phyloP scores from a whole-genome alignment of 306 rosid species.

The Arachis hypogaea region DNA sequence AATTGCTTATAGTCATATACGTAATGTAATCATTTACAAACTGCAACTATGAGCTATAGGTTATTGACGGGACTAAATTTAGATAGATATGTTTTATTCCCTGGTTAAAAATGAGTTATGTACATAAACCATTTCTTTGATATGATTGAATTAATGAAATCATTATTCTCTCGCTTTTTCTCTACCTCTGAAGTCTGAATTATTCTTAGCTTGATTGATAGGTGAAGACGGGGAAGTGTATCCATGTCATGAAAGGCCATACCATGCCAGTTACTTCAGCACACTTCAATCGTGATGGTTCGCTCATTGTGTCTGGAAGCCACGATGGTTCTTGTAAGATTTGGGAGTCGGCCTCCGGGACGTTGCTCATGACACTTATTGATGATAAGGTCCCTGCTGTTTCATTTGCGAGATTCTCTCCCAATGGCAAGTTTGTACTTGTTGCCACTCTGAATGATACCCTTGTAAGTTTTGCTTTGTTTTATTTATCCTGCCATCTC shows the following conservation, averaged over 20 bases:
- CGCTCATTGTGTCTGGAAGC: slow-evolving; percentile 83
- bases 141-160: not conserved
- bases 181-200: not conserved
- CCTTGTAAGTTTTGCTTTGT: slow-evolving; percentile 59
- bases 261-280: slow-evolving; percentile 84
- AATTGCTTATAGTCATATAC: too few relatives aligned
- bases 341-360: slow-evolving; percentile 72
- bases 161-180: not conserved
- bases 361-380: slow-evolving; percentile 61
- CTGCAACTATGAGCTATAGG: too few relatives aligned
- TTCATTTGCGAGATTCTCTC: slow-evolving; percentile 87
- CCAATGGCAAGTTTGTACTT: slow-evolving; percentile 90
- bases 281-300: slow-evolving; percentile 86
- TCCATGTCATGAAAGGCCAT: slow-evolving; percentile 64
- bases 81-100: not conserved
- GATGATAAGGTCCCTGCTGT: slow-evolving; percentile 80
- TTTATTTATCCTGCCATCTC: not conserved
- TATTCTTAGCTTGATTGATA: not conserved
- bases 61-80: too few relatives aligned
- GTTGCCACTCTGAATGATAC: slow-evolving; percentile 90
- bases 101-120: not conserved
- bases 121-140: not conserved
- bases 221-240: slow-evolving; percentile 81
- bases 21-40: too few relatives aligned
- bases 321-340: slow-evolving; percentile 93